Conservation (phyloP, 228 moss, liverwort and hornwort species). For the Sphagnum magellanicum region DNA sequence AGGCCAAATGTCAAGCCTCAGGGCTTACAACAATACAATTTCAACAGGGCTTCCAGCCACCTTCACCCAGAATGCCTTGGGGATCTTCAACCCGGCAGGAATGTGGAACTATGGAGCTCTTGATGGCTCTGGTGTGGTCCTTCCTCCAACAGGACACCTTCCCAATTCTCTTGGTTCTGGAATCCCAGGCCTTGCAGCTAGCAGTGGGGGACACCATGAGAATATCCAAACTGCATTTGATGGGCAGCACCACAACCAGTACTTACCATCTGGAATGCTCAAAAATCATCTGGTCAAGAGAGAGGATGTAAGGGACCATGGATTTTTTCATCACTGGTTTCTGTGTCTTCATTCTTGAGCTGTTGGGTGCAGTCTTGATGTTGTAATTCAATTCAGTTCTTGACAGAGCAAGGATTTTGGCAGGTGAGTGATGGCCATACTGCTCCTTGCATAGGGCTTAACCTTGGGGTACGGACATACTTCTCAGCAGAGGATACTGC, state of each 20-base stretch:
- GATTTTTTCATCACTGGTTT: background rate
- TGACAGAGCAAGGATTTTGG: background rate
- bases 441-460: constrained; percentile 65
- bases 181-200: constrained; percentile 85
- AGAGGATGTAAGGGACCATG: constrained; percentile 34
- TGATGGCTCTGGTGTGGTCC: constrained; percentile 44
- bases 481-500: constrained; percentile 85
- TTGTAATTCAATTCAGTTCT: background rate
- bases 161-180: constrained; percentile 56
- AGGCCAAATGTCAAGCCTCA: constrained; percentile 74
- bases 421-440: constrained; percentile 66
- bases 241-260: constrained; percentile 46
- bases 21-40: constrained; percentile 78
- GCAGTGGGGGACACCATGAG: constrained; percentile 59
- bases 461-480: constrained; percentile 87
- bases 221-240: constrained; percentile 56
- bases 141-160: constrained; percentile 46
- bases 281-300: constrained; percentile 43
- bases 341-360: background rate
- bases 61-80: constrained; percentile 86
- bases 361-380: background rate
- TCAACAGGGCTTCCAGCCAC: constrained; percentile 97
- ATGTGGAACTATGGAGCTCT: constrained; percentile 71
- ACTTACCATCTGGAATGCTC: constrained; percentile 55
- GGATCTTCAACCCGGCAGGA: constrained; percentile 75